Base-by-base conservation (phyloP, 139 green algal genomes). In the Gonium pectorale region DNA sequence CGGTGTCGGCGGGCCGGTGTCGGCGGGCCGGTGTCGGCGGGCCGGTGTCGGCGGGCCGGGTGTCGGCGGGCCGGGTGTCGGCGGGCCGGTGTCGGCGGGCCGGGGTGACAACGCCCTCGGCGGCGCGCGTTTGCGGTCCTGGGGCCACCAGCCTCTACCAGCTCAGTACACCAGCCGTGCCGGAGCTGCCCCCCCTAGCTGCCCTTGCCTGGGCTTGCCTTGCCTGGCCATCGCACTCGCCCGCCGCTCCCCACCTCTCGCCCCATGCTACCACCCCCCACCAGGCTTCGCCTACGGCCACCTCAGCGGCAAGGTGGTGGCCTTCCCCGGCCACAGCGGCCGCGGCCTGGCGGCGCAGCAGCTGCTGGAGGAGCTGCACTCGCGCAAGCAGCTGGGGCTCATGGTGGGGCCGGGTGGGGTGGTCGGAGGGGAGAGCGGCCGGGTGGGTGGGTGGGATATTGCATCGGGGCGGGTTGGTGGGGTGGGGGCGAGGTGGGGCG, bases 271-370 rank as follows among this genome's bases (percentile, higher is more conserved):
- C 22, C n/a, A 8, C 5, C 43, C 40, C 68, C 17, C 5, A 9
- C 8, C 54, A 82, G 74, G 74, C 56, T 82, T 82, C 44, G 86
- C 89, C 21, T 90, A 89, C 81, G 83, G 91, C 38, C 90, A 94
- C 86, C 31, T 94, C 56, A 40, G 80, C 35, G 64, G 31, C 70
- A 81, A 86, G 63, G 86, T 70, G 13, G 70, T 93, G 31, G 80
- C 84, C 15, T 78, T 83, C 15, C 26, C 81, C 13, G 66, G 64
- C 33, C 63, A 85, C 35, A 40, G 27, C 27, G 91, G 91, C 4
- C 89, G 89, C 49, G 90, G 91, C 24, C 85, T 93, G 71, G 91
- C 90, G 44, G 81, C 56, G 19, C 91, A 94, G 86, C 83, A 94
- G 83, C 40, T 94, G 29, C 38, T 94, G 63, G 91, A 94, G 67